Conservation (phyloP, 257 asterid genomes). For the Solanum tarijense region DNA sequence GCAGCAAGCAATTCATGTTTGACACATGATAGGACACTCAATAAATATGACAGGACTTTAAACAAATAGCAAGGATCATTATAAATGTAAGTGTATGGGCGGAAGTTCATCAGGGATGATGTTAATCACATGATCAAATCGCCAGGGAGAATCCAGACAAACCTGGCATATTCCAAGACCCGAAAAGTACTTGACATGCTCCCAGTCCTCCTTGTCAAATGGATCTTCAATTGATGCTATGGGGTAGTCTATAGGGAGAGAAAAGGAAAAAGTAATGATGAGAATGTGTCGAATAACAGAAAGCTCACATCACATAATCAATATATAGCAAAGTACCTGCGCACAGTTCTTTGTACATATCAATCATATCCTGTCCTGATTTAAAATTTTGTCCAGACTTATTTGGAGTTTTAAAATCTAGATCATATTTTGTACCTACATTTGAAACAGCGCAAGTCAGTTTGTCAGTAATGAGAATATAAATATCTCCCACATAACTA, state of each 20-base stretch:
- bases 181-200: conserved; percentile 62
- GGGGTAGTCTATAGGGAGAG: conserved; percentile 54
- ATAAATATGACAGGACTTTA: not conserved
- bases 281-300: not conserved
- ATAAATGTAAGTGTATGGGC: not conserved
- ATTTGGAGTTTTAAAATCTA: conserved; percentile 78
- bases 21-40: not conserved
- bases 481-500: not conserved
- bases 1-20: conserved; percentile 13
- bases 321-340: conserved; percentile 39
- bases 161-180: conserved; percentile 89
- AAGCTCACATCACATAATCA: not conserved
- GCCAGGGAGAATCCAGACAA: conserved; percentile 10
- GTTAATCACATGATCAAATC: not conserved
- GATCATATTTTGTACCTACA: conserved; percentile 88
- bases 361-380: conserved; percentile 91
- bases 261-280: conserved; percentile 2
- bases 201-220: conserved; percentile 99
- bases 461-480: conserved; percentile 5
- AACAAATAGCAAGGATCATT: not conserved
- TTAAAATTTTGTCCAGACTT: conserved; percentile 82
- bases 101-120: conserved; percentile 4
- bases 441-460: conserved; percentile 7
- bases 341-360: conserved; percentile 73
- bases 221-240: conserved; percentile 95